Conservation (phyloP, 768 basidiomycete genomes). For the Podaxis carcinomalis region DNA sequence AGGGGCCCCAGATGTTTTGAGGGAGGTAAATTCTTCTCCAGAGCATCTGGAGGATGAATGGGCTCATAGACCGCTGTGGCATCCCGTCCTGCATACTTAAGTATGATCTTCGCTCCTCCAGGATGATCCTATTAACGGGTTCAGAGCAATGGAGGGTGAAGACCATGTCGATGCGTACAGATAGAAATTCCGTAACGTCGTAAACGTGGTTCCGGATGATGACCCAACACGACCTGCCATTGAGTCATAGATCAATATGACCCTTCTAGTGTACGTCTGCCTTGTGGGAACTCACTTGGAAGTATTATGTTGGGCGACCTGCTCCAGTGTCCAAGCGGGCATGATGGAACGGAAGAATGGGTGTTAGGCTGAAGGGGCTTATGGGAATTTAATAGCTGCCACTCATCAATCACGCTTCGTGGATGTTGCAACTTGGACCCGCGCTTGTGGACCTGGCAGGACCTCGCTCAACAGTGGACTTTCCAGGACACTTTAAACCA, state of each 20-base stretch:
- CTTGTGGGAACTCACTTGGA: slow-evolving; percentile 32
- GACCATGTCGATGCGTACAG: slow-evolving; percentile 31
- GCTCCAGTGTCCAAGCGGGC: slow-evolving; percentile 44
- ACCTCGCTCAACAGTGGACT: neutral
- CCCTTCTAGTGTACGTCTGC: neutral
- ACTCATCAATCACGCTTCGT: slow-evolving; percentile 1
- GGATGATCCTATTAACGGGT: slow-evolving; percentile 55
- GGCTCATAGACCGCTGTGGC: slow-evolving; percentile 75
- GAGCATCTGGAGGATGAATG: slow-evolving; percentile 84
- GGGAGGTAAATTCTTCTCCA: slow-evolving; percentile 66
- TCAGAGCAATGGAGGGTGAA: neutral
- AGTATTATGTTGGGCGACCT: slow-evolving; percentile 60
- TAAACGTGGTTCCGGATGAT: slow-evolving; percentile 77
- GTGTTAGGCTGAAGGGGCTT: neutral
- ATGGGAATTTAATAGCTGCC: neutral
- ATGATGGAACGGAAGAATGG: slow-evolving; percentile 24
- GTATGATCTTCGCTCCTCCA: slow-evolving; percentile 77
- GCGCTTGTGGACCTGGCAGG: neutral
- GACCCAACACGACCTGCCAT: slow-evolving; percentile 74
- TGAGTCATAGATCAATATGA: slow-evolving; percentile 6
- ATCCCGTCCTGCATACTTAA: slow-evolving; percentile 82
- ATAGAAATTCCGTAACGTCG: slow-evolving; percentile 78
- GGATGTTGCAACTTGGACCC: neutral
- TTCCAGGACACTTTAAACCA: neutral
- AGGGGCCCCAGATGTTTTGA: slow-evolving; percentile 74